Evolutionary conservation across 2,329 filamentous ascomycete genomes (phyloP).

Genomic region (Chrysoporthe cubensis): DNA sequence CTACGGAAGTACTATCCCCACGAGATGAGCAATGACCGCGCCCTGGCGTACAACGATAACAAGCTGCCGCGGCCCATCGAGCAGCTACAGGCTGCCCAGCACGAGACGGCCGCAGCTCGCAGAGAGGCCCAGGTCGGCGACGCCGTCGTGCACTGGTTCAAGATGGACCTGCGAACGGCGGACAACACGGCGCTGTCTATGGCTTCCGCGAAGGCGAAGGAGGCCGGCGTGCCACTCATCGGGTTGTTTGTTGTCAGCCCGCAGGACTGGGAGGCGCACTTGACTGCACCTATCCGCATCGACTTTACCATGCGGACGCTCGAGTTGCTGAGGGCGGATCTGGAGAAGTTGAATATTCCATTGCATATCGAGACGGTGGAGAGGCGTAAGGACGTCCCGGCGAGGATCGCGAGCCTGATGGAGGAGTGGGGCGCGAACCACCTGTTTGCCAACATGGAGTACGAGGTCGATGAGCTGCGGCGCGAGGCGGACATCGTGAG

Average conservation of each 20-base stretch:
- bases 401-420: constrained; percentile 66
- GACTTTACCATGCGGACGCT: constrained; percentile 82
- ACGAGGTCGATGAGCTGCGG: constrained; percentile 87
- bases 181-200: constrained; percentile 76
- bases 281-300: constrained; percentile 72
- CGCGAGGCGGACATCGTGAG: constrained; percentile 72
- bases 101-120: constrained; percentile 61
- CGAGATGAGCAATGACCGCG: constrained; percentile 83
- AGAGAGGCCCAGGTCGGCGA: constrained; percentile 56
- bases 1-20: constrained; percentile 78
- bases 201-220: constrained; percentile 58
- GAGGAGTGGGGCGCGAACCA: constrained; percentile 74
- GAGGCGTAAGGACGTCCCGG: constrained; percentile 64
- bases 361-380: constrained; percentile 74
- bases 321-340: constrained; percentile 64
- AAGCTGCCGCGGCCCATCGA: constrained; percentile 75
- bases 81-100: constrained; percentile 62
- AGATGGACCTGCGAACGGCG: constrained; percentile 72
- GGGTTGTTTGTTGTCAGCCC: constrained; percentile 80
- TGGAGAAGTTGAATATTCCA: constrained; percentile 75
- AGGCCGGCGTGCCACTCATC: constrained; percentile 65
- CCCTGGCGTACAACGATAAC: constrained; percentile 72
- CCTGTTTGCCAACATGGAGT: constrained; percentile 83
- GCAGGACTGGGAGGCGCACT: constrained; percentile 82
- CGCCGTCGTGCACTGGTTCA: constrained; percentile 88